Base-by-base conservation (phyloP, 768 basidiomycete genomes). In the Trametes cubensis region DNA sequence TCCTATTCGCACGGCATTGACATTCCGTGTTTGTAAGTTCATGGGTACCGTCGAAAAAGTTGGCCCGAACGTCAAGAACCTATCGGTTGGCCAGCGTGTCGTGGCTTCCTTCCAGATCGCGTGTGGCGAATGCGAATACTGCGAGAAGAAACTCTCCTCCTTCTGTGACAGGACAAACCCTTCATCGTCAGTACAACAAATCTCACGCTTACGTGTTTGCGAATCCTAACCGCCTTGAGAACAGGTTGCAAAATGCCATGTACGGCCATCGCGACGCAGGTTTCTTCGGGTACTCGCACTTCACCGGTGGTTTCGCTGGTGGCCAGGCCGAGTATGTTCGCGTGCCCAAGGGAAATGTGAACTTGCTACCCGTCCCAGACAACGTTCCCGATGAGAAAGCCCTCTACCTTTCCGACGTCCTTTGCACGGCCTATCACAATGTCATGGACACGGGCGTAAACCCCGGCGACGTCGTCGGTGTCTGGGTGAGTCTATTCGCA, bases 61-160 rank as follows among this genome's bases (percentile, higher is more conserved):
- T 39, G 89, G 90, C 0, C 80, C 84, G 0, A 82, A 78, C 57
- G 85, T 91, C n/a, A 83, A 73, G 41, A 83, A 85, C 49, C 73
- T 90, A 60, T 74, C 80, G 30, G 65, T 77, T 14, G 90, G 90
- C 20, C 84, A 92, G 67, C 82, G 89, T 23, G 89, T 91, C 56
- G 90, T 92, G n/a, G 81, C 84, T 0, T 86, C 85, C 2, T 92
- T 92, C 83, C 88, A 90, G 69, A 85, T 88, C 55, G 87, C 88
- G 0, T 91, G 89, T 66, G 88, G 90, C 2, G 79, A 82, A 51
- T 90, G 89, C 74, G 72, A 79, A 47, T 91, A 83, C 73, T 92
- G 90, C 81, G 75, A 89, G 73, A 73, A 90, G 72, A 89, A 88
- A 67, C 77, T 88, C 0, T 87, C 86, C 0, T 86, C 86, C 2